Base-by-base conservation (phyloP, 495 filamentous ascomycete genomes). In the Penicillium daleae region DNA sequence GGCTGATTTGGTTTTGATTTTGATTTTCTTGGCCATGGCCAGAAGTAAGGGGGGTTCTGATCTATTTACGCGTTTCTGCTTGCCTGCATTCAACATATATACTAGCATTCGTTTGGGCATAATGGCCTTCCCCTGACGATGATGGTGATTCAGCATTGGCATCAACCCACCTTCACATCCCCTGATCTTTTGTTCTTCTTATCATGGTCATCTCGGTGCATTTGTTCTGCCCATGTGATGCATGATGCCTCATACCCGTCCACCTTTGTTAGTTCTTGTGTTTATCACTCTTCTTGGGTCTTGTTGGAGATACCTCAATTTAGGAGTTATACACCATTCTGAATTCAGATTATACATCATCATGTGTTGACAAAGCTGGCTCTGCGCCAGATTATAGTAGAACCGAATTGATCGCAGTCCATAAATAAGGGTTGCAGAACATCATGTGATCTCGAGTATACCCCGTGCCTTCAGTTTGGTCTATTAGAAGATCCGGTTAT, bases 161-260 rank as follows among this genome's bases (percentile, higher is more conserved):
- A 12, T 50, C 46, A 3, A 21, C 17, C 6, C 4, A n/a, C 15
- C 27, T n/a, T n/a, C n/a, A n/a, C n/a, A 31, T 9, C 10, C 61
- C 65, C 21, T 50, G 58, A 24, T 58, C 26, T 9, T 57, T 61
- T 32, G 57, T 55, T 37, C 54, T 48, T 40, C 17, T 59, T 59
- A 13, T 49, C n/a, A 32, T 40, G 51, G 9, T 26, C 35, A 51
- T 61, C 51, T 21, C 58, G 63, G 55, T 58, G 58, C 63, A 61
- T 61, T 65, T 65, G 58, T n/a, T n/a, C n/a, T n/a, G n/a, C n/a
- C n/a, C n/a, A n/a, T n/a, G n/a, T n/a, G n/a, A n/a, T n/a, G n/a
- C n/a, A n/a, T n/a, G n/a, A n/a, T n/a, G n/a, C 48, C 56, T 60
- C 57, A 60, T 66, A 66, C 60, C 56, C 64, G 56, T 60, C 39